phyloP scores from a whole-genome alignment of 2,329 filamentous ascomycete species.

The Fusarium armeniacum region DNA sequence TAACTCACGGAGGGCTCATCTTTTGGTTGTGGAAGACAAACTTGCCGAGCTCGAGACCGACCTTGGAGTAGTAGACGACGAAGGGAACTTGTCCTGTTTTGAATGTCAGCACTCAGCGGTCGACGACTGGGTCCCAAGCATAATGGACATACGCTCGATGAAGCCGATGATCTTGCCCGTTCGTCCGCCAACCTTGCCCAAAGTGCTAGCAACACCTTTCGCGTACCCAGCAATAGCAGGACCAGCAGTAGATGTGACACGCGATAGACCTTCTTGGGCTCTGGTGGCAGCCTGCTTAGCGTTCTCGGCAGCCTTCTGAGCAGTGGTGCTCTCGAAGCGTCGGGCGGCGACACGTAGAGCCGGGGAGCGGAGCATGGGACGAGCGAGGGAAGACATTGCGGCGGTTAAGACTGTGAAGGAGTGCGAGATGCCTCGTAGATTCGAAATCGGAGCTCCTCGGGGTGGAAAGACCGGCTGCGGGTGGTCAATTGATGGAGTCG shows the following conservation, averaged over 20 bases:
- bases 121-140: neutral
- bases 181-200: constrained; percentile 84
- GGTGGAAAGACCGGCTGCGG: constrained; percentile 46
- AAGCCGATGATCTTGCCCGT: constrained; percentile 84
- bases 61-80: constrained; percentile 91
- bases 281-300: constrained; percentile 65
- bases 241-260: constrained; percentile 84
- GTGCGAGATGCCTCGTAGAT: constrained; percentile 44
- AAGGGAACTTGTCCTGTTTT: constrained; percentile 83
- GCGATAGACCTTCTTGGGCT: constrained; percentile 85
- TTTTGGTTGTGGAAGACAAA: constrained; percentile 88
- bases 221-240: constrained; percentile 80
- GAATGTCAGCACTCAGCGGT: constrained; percentile 26
- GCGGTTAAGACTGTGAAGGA: constrained; percentile 48
- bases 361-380: constrained; percentile 63
- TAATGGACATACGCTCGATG: constrained; percentile 81
- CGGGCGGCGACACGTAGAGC: constrained; percentile 63
- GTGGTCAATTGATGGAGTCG: constrained; percentile 57
- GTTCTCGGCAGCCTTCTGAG: constrained; percentile 62
- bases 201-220: constrained; percentile 73
- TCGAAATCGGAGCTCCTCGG: constrained; percentile 50
- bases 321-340: constrained; percentile 72
- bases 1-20: constrained; percentile 93
- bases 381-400: constrained; percentile 56
- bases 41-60: constrained; percentile 88